Evolutionary conservation across 352 stramenopile species (phyloP), one percentile per base, ranked within the genome.

Genomic region (Phytophthora crassamura): DNA sequence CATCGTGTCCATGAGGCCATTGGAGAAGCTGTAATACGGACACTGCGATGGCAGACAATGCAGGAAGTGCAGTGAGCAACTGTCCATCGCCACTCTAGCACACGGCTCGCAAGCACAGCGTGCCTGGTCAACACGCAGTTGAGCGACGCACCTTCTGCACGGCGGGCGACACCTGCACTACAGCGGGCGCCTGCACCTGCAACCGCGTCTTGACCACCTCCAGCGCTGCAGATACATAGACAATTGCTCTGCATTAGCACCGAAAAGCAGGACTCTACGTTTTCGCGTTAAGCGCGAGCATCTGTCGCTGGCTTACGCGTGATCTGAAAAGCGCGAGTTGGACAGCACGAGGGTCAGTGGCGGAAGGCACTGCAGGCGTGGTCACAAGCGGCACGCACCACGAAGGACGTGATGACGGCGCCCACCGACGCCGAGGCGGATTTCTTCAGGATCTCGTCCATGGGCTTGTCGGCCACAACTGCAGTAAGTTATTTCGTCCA

Each of bases 141-240:
- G 25, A 30, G 25, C 28, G 51, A 46, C 30, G 30, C 41, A 89
- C 82, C 77, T 84, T 78, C 56, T 82, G 72, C 15, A 78, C 71
- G 20, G 76, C 80, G 16, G 64, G 70, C 14, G 80, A 65, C 1
- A 77, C 75, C 18, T 87, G 74, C 10, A 85, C 70, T 3, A 89
- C 74, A 51, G 82, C 52, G 5, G 86, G 86, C 4, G 77, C 82
- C 49, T 94, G 82, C 30, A 92, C 86, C 48, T 95, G 86, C 48
- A 92, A 59, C 2, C 86, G 83, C 32, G 85, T 95, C 71, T 95
- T 95, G 42, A 92, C 86, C n/a, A 95, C 86, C 60, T 95, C 86
- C 11, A 95, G 66, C 28, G 86, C 86, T 94, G 61, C 22, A 69
- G 20, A 28, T 60, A 32, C 8, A 60, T 15, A 40, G 6, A 59